Evolutionary conservation across 371 early-diverging fungal genomes (phyloP), one percentile per base, ranked within the genome.

Genomic region (Rhizopus delemar): DNA sequence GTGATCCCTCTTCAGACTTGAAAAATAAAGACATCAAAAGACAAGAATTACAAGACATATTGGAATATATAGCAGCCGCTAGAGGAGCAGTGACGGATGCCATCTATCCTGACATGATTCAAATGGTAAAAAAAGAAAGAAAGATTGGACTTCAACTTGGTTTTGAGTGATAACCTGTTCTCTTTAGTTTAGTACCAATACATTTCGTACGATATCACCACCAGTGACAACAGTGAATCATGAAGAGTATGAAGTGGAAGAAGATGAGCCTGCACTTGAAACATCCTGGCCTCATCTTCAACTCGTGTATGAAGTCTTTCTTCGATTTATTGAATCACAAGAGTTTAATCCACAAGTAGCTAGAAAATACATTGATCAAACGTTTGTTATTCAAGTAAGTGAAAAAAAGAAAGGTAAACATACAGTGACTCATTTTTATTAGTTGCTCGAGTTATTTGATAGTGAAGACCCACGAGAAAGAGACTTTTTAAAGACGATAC

Each of bases 391-490:
- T 34, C 76, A 75, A 53, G 73, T 69, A 59, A 59, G 62, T 22
- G 35, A 31, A n/a, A n/a, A 33, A 8, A 15, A 41, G 8, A 35
- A 16, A n/a, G 4, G 28, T 7, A 57, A 89, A 43, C 1, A 43
- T 0, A 43, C 0, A 15, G 1, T 1, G 11, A 36, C 11, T 36
- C 11, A 87, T 68, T 83, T 91, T 45, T 6, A 46, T 7, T 70
- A 94, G 91, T 74, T 98, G 5, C 81, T 98, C 38, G 97, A 94
- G 48, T 73, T 98, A 13, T 98, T 98, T 72, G 96, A 98, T 71
- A 93, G 93, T 68, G 99, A 97, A 77, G 99, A 98, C 80, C 96
- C 97, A 9, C 87, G 98, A 45, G 99, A 98, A 81, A 87, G 99
- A 48, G 99, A 98, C 70, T 95, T 95, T 64, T 77, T 97, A 43